These are phyloP conservation scores for Scutellaria galericulata DNA, from an alignment of 257 asterid species.

Conservation along the genomic window DNA sequence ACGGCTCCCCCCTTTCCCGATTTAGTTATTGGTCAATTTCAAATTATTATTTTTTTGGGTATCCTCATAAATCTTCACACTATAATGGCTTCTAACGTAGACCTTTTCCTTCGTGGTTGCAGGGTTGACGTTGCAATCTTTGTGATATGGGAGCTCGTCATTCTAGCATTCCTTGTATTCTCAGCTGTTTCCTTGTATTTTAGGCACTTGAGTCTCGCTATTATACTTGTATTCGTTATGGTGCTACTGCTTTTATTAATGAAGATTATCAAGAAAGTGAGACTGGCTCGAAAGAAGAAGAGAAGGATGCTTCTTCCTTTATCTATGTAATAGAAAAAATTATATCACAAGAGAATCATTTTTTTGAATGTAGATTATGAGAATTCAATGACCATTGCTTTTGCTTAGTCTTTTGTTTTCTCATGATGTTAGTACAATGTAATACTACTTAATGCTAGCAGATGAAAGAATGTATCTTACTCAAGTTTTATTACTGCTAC, in stretches of 20 bases:
- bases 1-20: not conserved
- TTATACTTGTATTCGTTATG: conserved; percentile 51
- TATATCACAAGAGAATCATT: conserved; percentile 5
- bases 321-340: conserved; percentile 56
- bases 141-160: conserved; percentile 77
- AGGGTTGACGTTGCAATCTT: conserved; percentile 83
- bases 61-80: not conserved
- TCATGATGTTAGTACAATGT: conserved; percentile 27
- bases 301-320: conserved; percentile 91
- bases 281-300: conserved; percentile 69
- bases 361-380: conserved; percentile 43
- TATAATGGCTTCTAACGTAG: conserved; percentile 24
- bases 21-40: not conserved
- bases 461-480: conserved; percentile 31
- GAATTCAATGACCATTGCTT: conserved; percentile 39
- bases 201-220: conserved; percentile 63
- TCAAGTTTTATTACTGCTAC: conserved; percentile 34
- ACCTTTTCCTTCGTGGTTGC: conserved; percentile 34
- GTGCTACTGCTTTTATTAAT: conserved; percentile 59
- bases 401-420: conserved; percentile 24
- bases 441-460: conserved; percentile 26
- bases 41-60: not conserved
- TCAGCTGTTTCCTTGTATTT: conserved; percentile 74
- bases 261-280: conserved; percentile 68
- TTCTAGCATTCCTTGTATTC: conserved; percentile 73